Conservation (phyloP, 495 filamentous ascomycete species). For the Melanomma pulvis-pyrius region DNA sequence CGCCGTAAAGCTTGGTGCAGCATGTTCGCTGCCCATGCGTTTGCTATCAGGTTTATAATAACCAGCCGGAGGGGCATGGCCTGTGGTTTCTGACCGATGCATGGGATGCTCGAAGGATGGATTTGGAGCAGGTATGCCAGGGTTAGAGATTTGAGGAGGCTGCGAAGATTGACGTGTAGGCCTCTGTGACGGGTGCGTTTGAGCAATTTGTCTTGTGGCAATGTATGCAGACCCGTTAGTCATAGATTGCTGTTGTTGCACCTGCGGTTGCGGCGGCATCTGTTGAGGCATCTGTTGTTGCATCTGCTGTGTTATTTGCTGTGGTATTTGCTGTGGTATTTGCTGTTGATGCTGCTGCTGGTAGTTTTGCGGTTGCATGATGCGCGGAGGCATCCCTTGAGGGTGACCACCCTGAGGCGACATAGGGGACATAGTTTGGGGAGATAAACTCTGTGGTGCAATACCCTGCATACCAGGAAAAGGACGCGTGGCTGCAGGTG, state of each 20-base stretch:
- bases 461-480: slow-evolving; percentile 25
- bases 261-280: slow-evolving; percentile 3
- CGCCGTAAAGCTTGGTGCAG: not conserved
- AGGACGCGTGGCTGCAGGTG: not conserved
- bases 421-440: slow-evolving; percentile 2
- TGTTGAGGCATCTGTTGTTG: not conserved
- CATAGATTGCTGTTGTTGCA: not conserved
- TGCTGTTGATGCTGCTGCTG: slow-evolving; percentile 1
- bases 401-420: slow-evolving; percentile 12
- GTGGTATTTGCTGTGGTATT: not conserved
- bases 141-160: not conserved
- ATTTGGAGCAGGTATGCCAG: not conserved
- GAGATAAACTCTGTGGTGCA: slow-evolving; percentile 4
- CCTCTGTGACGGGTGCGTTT: slow-evolving; percentile 12
- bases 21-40: not conserved
- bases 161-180: not conserved
- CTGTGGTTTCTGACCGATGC: slow-evolving; percentile 6
- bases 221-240: slow-evolving; percentile 25
- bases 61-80: slow-evolving; percentile 15
- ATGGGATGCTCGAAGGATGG: slow-evolving; percentile 9
- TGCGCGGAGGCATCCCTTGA: slow-evolving; percentile 19
- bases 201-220: slow-evolving; percentile 26
- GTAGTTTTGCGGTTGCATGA: slow-evolving; percentile 9
- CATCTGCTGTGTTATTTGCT: not conserved
- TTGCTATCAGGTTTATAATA: slow-evolving; percentile 24